phyloP scores from a whole-genome alignment of 2,329 filamentous ascomycete genomes.

The Talaromyces sp. region DNA sequence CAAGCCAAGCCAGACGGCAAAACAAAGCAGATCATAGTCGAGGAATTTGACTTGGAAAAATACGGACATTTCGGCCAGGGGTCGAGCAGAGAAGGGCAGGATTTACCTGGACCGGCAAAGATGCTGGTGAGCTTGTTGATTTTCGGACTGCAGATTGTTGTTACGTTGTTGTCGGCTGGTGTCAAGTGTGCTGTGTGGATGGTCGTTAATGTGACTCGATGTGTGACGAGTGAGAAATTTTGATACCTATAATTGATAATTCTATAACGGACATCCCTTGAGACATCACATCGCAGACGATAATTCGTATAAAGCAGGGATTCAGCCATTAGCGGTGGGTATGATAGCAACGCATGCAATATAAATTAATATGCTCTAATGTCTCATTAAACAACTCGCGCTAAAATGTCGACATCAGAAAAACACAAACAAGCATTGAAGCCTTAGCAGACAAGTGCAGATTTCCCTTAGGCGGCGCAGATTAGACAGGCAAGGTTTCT shows the following conservation, averaged over 20 bases:
- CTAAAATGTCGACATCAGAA: not conserved
- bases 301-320: not conserved
- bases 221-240: slow-evolving; percentile 42
- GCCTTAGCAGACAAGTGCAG: not conserved
- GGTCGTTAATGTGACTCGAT: slow-evolving; percentile 38
- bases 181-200: slow-evolving; percentile 44
- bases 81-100: slow-evolving; percentile 36
- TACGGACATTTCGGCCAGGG: slow-evolving; percentile 41
- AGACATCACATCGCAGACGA: not conserved
- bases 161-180: slow-evolving; percentile 36
- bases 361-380: not conserved
- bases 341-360: not conserved
- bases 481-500: not conserved
- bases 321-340: not conserved
- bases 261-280: not conserved
- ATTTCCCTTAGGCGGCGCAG: not conserved
- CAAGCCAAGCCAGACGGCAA: slow-evolving; percentile 21
- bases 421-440: not conserved
- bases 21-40: slow-evolving; percentile 34
- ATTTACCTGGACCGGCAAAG: slow-evolving; percentile 39
- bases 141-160: slow-evolving; percentile 36
- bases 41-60: slow-evolving; percentile 47
- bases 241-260: slow-evolving; percentile 22
- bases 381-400: not conserved
- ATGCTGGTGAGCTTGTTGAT: slow-evolving; percentile 37